Evolutionary conservation across 441 rosid species (phyloP).

Genomic region (Arabidopsis hybrid): DNA sequence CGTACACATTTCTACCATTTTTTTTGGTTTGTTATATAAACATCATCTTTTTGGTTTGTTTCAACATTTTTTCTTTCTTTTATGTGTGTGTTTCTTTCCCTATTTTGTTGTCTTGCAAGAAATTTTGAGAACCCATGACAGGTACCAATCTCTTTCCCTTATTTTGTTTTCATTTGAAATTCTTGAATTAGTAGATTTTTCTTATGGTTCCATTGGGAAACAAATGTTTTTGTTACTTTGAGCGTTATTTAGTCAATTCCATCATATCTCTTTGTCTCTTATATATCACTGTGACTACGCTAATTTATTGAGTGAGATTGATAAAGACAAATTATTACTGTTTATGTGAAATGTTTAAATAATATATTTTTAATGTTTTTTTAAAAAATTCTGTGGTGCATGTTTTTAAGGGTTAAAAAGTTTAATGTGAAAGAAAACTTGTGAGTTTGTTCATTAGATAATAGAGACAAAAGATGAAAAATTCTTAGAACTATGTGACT

Average conservation of each 20-base stretch:
- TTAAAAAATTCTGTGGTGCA: constrained; percentile 1
- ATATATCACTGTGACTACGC: not conserved
- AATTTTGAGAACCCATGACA: constrained; percentile 36
- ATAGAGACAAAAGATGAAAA: constrained; percentile 29
- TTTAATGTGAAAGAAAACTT: constrained; percentile 3
- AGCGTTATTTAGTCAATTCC: not conserved
- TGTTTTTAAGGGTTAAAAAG: not conserved
- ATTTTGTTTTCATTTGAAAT: too few relatives aligned
- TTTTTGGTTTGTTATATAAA: constrained; percentile 26
- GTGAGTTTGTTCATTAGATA: constrained; percentile 9
- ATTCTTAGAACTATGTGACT: not conserved
- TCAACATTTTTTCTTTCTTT: constrained; percentile 33
- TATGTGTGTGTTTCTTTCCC: not conserved
- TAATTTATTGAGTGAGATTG: not conserved
- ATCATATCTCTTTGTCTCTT: not conserved
- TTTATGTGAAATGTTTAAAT: not conserved
- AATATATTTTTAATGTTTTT: not conserved
- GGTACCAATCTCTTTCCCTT: constrained; percentile 37
- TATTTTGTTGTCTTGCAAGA: constrained; percentile 9
- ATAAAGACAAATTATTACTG: too few relatives aligned
- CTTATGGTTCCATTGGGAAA: too few relatives aligned
- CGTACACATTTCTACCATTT: not conserved
- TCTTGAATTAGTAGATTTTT: not conserved
- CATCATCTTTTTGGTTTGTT: constrained; percentile 24
- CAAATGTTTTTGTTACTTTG: too few relatives aligned